Conservation (phyloP, 2,329 filamentous ascomycete species). For the Thielaviopsis populi region DNA sequence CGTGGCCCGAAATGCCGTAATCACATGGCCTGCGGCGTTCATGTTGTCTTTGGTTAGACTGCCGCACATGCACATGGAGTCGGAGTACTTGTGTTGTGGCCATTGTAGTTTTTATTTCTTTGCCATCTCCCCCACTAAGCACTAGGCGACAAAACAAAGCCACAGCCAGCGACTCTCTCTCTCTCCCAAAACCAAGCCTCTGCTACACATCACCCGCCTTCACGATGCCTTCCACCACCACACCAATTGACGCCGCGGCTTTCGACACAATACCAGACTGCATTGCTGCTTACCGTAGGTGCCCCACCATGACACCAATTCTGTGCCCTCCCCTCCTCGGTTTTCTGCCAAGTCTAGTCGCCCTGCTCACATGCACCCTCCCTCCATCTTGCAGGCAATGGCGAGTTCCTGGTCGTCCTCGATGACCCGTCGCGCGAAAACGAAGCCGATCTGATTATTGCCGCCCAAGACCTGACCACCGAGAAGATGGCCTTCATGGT, state of each 20-base stretch:
- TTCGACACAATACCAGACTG: conserved; percentile 53
- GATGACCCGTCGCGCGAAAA: conserved; percentile 89
- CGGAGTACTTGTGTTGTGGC: neutral
- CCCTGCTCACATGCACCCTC: conserved; percentile 14
- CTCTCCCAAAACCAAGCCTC: neutral
- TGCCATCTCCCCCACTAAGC: neutral
- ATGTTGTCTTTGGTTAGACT: neutral
- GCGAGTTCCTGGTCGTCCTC: conserved; percentile 90
- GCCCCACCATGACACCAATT: neutral
- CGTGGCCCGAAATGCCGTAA: neutral
- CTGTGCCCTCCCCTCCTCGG: neutral
- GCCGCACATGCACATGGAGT: neutral
- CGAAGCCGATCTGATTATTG: conserved; percentile 95
- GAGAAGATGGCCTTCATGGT: conserved; percentile 94
- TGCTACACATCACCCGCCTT: neutral
- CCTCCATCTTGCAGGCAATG: conserved; percentile 39
- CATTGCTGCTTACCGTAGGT: conserved; percentile 49
- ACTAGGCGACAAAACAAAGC: conserved; percentile 1
- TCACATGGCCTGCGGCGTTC: neutral
- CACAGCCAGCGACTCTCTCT: neutral
- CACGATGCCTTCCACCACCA: conserved; percentile 35
- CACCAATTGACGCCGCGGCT: conserved; percentile 34
- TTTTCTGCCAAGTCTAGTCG: neutral
- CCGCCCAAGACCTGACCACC: conserved; percentile 67
- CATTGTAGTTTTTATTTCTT: neutral